phyloP scores from a whole-genome alignment of 148 eudicot genomes.

The Silene conica region DNA sequence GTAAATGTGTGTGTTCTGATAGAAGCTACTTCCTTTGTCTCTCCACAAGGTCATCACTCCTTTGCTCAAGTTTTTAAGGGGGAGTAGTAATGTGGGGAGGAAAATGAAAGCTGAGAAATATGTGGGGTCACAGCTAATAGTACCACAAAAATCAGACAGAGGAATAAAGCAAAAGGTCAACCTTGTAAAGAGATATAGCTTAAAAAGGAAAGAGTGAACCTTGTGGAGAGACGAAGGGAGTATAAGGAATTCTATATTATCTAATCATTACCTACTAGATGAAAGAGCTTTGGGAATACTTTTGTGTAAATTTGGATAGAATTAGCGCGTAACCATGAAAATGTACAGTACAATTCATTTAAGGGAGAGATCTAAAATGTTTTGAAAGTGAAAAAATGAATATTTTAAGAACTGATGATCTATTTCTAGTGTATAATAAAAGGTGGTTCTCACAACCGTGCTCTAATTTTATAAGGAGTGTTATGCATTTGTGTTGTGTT shows the following conservation, averaged over 20 bases:
- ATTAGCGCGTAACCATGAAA: not conserved
- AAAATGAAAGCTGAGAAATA: too few relatives aligned
- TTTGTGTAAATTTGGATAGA: not conserved
- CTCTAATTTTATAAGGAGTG: not conserved
- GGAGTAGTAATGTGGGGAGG: too few relatives aligned
- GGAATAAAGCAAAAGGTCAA: too few relatives aligned
- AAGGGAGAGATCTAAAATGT: constrained; percentile 1
- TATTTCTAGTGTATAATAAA: not conserved
- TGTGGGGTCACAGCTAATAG: too few relatives aligned
- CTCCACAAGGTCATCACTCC: too few relatives aligned
- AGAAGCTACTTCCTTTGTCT: not conserved
- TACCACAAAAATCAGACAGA: too few relatives aligned
- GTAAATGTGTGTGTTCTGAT: not conserved
- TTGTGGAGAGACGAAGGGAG: too few relatives aligned
- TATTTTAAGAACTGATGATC: not conserved
- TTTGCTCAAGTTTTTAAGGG: too few relatives aligned
- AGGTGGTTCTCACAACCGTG: not conserved
- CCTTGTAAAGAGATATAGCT: too few relatives aligned
- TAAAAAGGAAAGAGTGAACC: too few relatives aligned
- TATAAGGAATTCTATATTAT: not conserved
- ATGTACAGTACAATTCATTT: not conserved
- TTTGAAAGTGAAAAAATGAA: not conserved
- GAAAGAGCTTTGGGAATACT: not conserved
- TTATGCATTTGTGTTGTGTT: not conserved
- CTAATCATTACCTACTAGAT: not conserved